Conservation (phyloP, 2,329 filamentous ascomycete genomes). For the Aspergillus fijiensis region DNA sequence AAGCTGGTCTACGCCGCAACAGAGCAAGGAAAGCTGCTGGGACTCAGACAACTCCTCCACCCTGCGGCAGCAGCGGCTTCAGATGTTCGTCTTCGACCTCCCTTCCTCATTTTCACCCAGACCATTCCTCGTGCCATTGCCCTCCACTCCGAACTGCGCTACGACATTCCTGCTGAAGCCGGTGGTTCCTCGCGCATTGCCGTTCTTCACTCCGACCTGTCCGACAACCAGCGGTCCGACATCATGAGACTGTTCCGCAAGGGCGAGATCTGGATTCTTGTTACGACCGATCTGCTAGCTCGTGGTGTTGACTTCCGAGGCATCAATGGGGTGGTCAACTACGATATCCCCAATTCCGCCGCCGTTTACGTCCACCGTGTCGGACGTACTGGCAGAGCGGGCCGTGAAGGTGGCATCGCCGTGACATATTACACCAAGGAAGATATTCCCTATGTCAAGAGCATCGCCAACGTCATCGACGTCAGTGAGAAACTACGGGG, state of each 20-base stretch:
- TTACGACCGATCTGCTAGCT: conserved; percentile 90
- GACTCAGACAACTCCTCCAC: conserved; percentile 83
- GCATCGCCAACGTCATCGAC: conserved; percentile 88
- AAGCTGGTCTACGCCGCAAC: conserved; percentile 87
- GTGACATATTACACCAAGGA: conserved; percentile 96
- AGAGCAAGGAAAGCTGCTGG: conserved; percentile 89
- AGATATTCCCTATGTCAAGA: conserved; percentile 85
- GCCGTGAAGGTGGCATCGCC: conserved; percentile 80
- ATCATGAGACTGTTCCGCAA: conserved; percentile 89
- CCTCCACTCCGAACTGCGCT: conserved; percentile 83
- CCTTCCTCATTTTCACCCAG: conserved; percentile 94
- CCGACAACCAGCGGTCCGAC: conserved; percentile 69
- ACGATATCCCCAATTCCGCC: conserved; percentile 89
- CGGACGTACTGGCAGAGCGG: conserved; percentile 84
- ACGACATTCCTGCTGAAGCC: conserved; percentile 87
- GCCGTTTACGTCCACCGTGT: conserved; percentile 92
- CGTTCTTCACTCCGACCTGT: conserved; percentile 83
- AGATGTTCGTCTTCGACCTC: conserved; percentile 65
- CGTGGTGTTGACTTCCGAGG: conserved; percentile 93
- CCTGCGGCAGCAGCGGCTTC: conserved; percentile 59
- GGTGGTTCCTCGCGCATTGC: conserved; percentile 82
- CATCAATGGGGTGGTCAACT: conserved; percentile 95
- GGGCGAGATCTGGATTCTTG: conserved; percentile 92
- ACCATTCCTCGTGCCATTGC: conserved; percentile 88
- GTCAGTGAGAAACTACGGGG: conserved; percentile 70